These are phyloP conservation scores for Acer campestre DNA, from an alignment of 345 rosid genomes.

Conservation along the genomic window DNA sequence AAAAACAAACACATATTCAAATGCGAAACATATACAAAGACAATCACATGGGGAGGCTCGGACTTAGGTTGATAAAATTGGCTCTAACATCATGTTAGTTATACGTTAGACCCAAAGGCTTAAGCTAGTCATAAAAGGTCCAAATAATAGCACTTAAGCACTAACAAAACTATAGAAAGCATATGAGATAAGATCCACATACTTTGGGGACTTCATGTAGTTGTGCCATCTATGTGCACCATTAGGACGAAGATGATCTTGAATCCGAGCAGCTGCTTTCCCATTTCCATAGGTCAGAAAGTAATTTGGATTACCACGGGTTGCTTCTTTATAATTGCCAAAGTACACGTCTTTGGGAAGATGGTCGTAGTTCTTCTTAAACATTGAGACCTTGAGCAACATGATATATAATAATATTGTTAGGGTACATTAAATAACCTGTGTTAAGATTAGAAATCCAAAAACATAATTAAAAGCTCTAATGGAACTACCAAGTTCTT, in stretches of 20 bases:
- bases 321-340: constrained; percentile 79
- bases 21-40: not conserved
- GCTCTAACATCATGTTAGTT: not conserved
- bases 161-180: not conserved
- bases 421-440: not conserved
- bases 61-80: not conserved
- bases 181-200: constrained; percentile 24
- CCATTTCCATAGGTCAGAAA: constrained; percentile 97
- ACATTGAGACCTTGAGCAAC: constrained; percentile 77
- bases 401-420: not conserved
- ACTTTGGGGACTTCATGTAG: constrained; percentile 79
- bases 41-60: not conserved
- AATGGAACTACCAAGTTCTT: not conserved
- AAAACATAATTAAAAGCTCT: not conserved
- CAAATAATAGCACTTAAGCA: not conserved
- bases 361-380: constrained; percentile 93
- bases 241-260: constrained; percentile 92
- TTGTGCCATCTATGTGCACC: constrained; percentile 99
- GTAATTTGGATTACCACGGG: constrained; percentile 90
- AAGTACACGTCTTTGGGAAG: constrained; percentile 85
- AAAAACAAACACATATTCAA: not conserved
- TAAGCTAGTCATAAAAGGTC: not conserved
- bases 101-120: not conserved
- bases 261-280: constrained; percentile 93
- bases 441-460: not conserved